Conservation (phyloP, 495 filamentous ascomycete species). For the Polyplosphaeria fusca region DNA sequence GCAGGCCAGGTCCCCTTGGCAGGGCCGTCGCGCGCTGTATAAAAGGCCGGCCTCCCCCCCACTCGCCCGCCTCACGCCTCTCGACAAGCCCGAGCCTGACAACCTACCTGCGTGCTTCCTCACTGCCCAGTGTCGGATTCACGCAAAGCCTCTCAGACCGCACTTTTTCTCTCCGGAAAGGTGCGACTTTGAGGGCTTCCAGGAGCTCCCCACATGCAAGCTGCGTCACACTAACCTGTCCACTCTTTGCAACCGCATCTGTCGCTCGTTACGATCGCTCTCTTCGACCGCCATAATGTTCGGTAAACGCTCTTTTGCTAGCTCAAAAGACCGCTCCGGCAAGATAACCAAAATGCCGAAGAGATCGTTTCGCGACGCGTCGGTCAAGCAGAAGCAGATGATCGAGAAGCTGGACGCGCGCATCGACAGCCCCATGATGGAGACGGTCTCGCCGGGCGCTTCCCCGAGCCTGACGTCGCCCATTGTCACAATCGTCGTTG, state of each 20-base stretch:
- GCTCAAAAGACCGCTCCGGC: conserved; percentile 66
- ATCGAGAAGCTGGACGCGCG: conserved; percentile 53
- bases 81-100: conserved; percentile 35
- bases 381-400: conserved; percentile 69
- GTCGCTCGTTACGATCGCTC: conserved; percentile 40
- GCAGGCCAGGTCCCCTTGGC: conserved; percentile 19
- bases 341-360: conserved; percentile 72
- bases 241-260: conserved; percentile 27
- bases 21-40: conserved; percentile 33
- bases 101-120: conserved; percentile 29
- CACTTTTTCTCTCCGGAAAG: conserved; percentile 19
- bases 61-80: conserved; percentile 21
- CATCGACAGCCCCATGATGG: conserved; percentile 49
- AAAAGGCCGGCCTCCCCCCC: conserved; percentile 31
- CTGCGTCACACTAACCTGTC: conserved; percentile 39
- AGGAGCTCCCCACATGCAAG: conserved; percentile 35
- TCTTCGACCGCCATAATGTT: conserved; percentile 66
- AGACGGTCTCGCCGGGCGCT: conserved; percentile 50
- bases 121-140: conserved; percentile 23
- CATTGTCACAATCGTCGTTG: conserved; percentile 80
- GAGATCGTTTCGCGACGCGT: conserved; percentile 68
- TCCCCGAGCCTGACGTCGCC: conserved; percentile 60
- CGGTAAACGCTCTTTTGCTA: conserved; percentile 69
- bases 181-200: conserved; percentile 36
- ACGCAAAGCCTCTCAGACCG: conserved; percentile 33